Evolutionary conservation across 306 rosid genomes (phyloP).

Genomic region (Vigna hirtella): DNA sequence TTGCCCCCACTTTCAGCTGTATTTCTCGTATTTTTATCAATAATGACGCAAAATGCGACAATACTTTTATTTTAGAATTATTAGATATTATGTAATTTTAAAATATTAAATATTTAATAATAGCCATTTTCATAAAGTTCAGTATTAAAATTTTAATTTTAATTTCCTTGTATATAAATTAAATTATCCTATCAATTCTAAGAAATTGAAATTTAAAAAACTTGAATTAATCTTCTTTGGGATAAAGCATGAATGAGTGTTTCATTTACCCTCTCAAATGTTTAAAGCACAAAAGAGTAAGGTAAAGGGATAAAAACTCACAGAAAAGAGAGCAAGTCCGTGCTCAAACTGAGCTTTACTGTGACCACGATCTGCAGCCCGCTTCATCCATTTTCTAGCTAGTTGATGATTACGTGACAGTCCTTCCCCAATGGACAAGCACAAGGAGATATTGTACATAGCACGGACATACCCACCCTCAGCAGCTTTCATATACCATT

Average conservation of each 20-base stretch:
- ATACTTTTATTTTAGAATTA: too few species aligned
- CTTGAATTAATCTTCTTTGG: too few species aligned
- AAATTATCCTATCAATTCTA: too few species aligned
- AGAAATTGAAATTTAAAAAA: too few species aligned
- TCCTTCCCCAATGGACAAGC: conserved; percentile 85
- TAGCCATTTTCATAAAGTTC: too few species aligned
- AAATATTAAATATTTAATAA: too few species aligned
- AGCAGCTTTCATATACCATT: conserved; percentile 91
- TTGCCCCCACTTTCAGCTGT: too few species aligned
- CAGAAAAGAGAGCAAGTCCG: conserved; percentile 81
- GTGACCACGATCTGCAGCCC: conserved; percentile 90
- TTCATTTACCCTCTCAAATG: conserved; percentile 14
- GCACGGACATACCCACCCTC: conserved; percentile 88
- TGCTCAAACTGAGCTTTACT: conserved; percentile 89
- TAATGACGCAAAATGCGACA: too few species aligned
- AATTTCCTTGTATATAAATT: too few species aligned
- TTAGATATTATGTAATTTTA: too few species aligned
- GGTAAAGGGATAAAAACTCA: conserved; percentile 47
- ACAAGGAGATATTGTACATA: conserved; percentile 82
- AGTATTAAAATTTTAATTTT: too few species aligned
- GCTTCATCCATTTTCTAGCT: conserved; percentile 92
- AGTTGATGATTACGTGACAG: conserved; percentile 58
- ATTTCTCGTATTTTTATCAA: too few species aligned
- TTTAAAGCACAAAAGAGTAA: conserved; percentile 20
- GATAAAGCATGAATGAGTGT: not conserved